Evolutionary conservation across 441 rosid species (phyloP).

Genomic region (Gossypium lobatum): DNA sequence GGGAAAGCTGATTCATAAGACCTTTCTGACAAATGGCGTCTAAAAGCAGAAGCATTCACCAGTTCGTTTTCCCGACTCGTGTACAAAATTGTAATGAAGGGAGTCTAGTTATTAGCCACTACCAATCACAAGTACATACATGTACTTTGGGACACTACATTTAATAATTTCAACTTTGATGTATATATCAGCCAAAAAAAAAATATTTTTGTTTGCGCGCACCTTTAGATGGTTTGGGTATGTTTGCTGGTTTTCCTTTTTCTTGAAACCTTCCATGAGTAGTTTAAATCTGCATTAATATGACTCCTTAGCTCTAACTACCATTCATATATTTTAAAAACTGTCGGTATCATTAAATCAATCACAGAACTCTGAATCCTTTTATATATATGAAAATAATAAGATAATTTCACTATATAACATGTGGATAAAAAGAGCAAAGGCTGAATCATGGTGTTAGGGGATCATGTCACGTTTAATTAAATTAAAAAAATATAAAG

Average conservation of each 20-base stretch:
- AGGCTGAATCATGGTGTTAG: not conserved
- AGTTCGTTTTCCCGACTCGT: not conserved
- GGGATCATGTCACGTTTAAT: not conserved
- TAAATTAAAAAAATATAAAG: too few relatives aligned
- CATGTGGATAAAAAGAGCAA: not conserved
- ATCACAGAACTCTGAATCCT: not conserved
- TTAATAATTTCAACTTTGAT: not conserved
- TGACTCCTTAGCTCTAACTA: conserved; percentile 1
- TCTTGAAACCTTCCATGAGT: not conserved
- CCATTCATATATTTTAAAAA: not conserved
- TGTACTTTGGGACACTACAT: not conserved
- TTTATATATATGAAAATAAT: not conserved
- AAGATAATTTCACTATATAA: not conserved
- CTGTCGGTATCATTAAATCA: not conserved
- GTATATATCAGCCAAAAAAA: not conserved
- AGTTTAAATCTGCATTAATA: not conserved
- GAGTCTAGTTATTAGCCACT: not conserved
- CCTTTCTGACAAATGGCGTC: conserved; percentile 7
- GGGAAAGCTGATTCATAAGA: not conserved
- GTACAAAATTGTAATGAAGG: not conserved
- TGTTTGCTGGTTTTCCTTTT: not conserved
- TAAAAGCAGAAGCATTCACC: not conserved
- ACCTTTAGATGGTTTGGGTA: not conserved
- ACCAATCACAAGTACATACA: not conserved
- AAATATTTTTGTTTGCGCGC: not conserved